Conservation (phyloP, 2,329 filamentous ascomycete genomes). For the Penicillium sp. region DNA sequence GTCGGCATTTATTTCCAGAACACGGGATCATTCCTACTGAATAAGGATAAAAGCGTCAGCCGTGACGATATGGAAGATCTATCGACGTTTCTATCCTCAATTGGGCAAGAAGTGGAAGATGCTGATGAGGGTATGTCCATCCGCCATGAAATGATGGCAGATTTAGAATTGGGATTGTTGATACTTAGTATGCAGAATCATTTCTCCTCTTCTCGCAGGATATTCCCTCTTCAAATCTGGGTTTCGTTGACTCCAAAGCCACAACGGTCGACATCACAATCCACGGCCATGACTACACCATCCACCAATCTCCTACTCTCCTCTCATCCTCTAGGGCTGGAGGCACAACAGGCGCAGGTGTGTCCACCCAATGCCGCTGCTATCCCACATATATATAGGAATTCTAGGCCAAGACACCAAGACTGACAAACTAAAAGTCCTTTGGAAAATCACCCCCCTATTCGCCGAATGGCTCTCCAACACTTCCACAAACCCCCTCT, state of each 20-base stretch:
- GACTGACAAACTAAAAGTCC: constrained; percentile 56
- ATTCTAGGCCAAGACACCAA: background rate
- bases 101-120: constrained; percentile 60
- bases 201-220: constrained; percentile 83
- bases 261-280: constrained; percentile 69
- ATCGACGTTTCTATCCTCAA: constrained; percentile 41
- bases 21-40: background rate
- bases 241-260: constrained; percentile 79
- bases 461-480: constrained; percentile 80
- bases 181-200: constrained; percentile 65
- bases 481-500: constrained; percentile 62
- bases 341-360: constrained; percentile 75
- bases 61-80: constrained; percentile 26
- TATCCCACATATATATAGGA: no score
- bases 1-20: background rate
- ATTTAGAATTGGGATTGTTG: background rate
- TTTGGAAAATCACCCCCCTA: constrained; percentile 89
- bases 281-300: constrained; percentile 70
- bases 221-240: constrained; percentile 76
- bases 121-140: constrained; percentile 62
- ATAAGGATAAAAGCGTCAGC: background rate
- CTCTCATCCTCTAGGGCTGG: constrained; percentile 75
- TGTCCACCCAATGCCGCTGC: background rate
- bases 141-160: background rate
- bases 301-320: constrained; percentile 83